A percentile compares a stretch with the other conserved stretches of the same genome.
These are phyloP conservation scores for Penicillium occitanis DNA, from an alignment of 2,329 filamentous ascomycete genomes.

Conservation along the genomic window DNA sequence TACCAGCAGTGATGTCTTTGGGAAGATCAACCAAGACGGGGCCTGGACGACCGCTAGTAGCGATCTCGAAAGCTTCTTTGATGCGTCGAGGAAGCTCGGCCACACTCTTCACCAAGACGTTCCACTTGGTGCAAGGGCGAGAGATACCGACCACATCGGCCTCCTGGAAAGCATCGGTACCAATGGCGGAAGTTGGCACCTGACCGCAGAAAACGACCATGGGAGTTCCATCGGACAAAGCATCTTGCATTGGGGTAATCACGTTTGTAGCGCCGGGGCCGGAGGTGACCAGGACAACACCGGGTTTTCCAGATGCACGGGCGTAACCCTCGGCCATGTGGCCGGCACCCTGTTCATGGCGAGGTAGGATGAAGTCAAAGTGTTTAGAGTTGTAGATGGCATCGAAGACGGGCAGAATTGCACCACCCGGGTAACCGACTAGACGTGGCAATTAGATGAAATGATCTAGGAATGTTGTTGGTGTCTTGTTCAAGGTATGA, in stretches of 20 bases:
- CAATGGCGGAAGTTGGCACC: slow-evolving; percentile 85
- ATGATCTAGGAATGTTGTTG: background rate
- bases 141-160: slow-evolving; percentile 93
- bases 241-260: slow-evolving; percentile 94
- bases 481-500: slow-evolving; percentile 31
- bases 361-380: slow-evolving; percentile 92
- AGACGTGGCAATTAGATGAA: background rate
- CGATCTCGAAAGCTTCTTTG: slow-evolving; percentile 98
- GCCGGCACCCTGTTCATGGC: slow-evolving; percentile 95
- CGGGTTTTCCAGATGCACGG: slow-evolving; percentile 86
- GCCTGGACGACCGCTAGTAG: slow-evolving; percentile 87
- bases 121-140: slow-evolving; percentile 96
- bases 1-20: slow-evolving; percentile 89
- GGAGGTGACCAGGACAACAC: slow-evolving; percentile 94
- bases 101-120: slow-evolving; percentile 95
- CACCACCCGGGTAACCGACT: slow-evolving; percentile 91
- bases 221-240: slow-evolving; percentile 89
- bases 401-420: slow-evolving; percentile 96
- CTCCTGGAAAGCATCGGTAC: slow-evolving; percentile 95
- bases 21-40: slow-evolving; percentile 94
- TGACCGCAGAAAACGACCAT: slow-evolving; percentile 96
- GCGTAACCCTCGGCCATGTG: slow-evolving; percentile 99
- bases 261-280: slow-evolving; percentile 96
- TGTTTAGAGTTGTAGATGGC: slow-evolving; percentile 98
- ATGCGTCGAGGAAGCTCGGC: slow-evolving; percentile 90